Percentiles rank a stretch among this genome's conserved stretches.
Evolutionary conservation across 257 asterid genomes (phyloP).

Genomic region (Apocynum venetum): DNA sequence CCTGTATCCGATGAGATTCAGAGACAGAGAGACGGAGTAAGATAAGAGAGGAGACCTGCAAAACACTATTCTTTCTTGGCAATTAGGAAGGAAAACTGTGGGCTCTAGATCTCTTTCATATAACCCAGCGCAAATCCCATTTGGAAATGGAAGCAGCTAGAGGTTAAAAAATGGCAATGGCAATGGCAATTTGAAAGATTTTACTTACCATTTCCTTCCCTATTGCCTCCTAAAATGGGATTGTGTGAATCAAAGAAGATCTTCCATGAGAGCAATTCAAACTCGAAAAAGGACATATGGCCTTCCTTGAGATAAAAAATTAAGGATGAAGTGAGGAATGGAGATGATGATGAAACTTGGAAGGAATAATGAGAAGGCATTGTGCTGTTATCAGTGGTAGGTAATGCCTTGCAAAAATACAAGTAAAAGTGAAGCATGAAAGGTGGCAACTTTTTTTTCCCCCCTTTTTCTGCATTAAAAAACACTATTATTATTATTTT

Average conservation of each 20-base stretch:
- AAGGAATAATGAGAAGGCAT: slow-evolving; percentile 29
- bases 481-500: background rate
- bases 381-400: slow-evolving; percentile 39
- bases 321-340: slow-evolving; percentile 20
- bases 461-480: background rate
- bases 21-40: background rate
- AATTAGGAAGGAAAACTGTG: background rate
- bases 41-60: background rate
- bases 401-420: slow-evolving; percentile 28
- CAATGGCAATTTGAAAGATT: slow-evolving; percentile 1
- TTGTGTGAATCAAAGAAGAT: background rate
- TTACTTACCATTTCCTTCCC: background rate
- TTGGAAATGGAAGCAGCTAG: background rate
- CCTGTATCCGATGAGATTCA: slow-evolving; percentile 19
- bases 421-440: slow-evolving; percentile 28
- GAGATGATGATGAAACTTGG: slow-evolving; percentile 7
- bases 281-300: slow-evolving; percentile 5
- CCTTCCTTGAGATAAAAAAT: slow-evolving; percentile 26
- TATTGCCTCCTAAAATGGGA: background rate
- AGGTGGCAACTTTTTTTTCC: background rate
- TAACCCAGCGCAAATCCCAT: slow-evolving; percentile 3
- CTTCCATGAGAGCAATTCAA: background rate
- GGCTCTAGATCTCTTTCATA: slow-evolving; percentile 29
- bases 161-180: slow-evolving; percentile 10
- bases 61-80: background rate